Evolutionary conservation across 148 eudicot genomes (phyloP).

Genomic region (Rhododendron ovatum): DNA sequence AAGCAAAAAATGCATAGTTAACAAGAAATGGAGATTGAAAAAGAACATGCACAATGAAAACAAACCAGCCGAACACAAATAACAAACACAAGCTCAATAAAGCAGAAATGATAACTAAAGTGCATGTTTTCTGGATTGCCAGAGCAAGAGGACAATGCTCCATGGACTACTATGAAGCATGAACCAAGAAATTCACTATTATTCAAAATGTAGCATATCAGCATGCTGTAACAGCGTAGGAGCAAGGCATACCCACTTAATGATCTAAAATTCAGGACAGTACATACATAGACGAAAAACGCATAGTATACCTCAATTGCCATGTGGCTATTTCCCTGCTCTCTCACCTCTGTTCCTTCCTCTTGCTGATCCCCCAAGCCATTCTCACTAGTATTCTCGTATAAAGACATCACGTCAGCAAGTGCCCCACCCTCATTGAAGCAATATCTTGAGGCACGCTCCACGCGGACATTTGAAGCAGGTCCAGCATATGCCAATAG

Average conservation of each 20-base stretch:
- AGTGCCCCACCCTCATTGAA: conserved; percentile 68
- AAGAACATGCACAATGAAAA: background rate
- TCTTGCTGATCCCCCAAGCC: conserved; percentile 17
- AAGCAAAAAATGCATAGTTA: background rate
- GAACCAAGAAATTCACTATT: background rate
- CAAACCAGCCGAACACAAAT: background rate
- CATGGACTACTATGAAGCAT: background rate
- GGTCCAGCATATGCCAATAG: conserved; percentile 84
- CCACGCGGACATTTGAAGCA: conserved; percentile 77
- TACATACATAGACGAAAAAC: background rate
- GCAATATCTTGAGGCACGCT: conserved; percentile 62
- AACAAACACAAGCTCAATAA: background rate
- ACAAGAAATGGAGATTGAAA: background rate
- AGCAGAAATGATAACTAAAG: background rate
- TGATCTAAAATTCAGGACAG: background rate
- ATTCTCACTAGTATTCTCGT: conserved; percentile 35
- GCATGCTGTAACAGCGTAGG: background rate
- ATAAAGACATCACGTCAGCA: conserved; percentile 63
- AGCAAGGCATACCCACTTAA: background rate
- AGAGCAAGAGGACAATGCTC: background rate
- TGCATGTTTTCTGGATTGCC: background rate
- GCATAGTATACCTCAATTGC: conserved; percentile 48
- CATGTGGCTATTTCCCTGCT: conserved; percentile 20
- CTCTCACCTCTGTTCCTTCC: conserved; percentile 22
- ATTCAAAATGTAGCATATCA: background rate